Percentiles rank a stretch among this genome's conserved stretches.
phyloP scores from a whole-genome alignment of 2,329 filamentous ascomycete genomes.

The Plectosphaerella plurivora region DNA sequence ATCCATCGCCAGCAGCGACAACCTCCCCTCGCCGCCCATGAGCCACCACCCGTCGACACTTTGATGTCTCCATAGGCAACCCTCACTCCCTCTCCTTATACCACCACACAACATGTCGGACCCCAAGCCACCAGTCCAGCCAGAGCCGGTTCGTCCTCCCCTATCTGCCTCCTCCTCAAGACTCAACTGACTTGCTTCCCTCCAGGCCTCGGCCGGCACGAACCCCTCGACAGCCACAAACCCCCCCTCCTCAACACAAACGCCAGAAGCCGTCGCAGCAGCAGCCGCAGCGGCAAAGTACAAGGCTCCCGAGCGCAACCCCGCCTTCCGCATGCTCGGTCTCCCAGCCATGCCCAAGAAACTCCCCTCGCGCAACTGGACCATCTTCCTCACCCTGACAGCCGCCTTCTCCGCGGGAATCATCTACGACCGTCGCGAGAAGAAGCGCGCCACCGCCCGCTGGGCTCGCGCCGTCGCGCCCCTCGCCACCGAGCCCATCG shows the following conservation, averaged over 20 bases:
- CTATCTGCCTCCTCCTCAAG: neutral
- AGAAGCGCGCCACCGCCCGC: slow-evolving; percentile 76
- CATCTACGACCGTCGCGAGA: slow-evolving; percentile 89
- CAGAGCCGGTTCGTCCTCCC: slow-evolving; percentile 13
- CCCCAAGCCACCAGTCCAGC: slow-evolving; percentile 12
- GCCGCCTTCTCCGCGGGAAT: slow-evolving; percentile 75
- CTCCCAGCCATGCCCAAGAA: slow-evolving; percentile 78
- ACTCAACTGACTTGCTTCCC: neutral
- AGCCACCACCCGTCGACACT: too few relatives aligned
- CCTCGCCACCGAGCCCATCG: slow-evolving; percentile 72
- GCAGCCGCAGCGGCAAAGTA: slow-evolving; percentile 19
- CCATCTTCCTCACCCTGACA: slow-evolving; percentile 84
- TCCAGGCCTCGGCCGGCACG: slow-evolving; percentile 3
- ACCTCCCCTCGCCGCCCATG: too few relatives aligned
- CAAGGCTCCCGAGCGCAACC: slow-evolving; percentile 56
- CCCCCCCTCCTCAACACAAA: neutral
- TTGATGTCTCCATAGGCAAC: too few relatives aligned
- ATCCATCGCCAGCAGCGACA: too few relatives aligned
- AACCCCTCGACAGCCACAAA: neutral
- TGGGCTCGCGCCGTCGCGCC: slow-evolving; percentile 85
- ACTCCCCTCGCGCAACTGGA: slow-evolving; percentile 94
- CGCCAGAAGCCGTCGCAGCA: slow-evolving; percentile 15
- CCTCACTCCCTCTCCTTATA: neutral
- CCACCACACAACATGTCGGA: slow-evolving; percentile 13
- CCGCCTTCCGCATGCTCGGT: slow-evolving; percentile 74